A percentile compares a stretch with the other conserved stretches of the same genome.
Evolutionary conservation across 352 stramenopile genomes (phyloP).

Genomic region (Pythium sp.): DNA sequence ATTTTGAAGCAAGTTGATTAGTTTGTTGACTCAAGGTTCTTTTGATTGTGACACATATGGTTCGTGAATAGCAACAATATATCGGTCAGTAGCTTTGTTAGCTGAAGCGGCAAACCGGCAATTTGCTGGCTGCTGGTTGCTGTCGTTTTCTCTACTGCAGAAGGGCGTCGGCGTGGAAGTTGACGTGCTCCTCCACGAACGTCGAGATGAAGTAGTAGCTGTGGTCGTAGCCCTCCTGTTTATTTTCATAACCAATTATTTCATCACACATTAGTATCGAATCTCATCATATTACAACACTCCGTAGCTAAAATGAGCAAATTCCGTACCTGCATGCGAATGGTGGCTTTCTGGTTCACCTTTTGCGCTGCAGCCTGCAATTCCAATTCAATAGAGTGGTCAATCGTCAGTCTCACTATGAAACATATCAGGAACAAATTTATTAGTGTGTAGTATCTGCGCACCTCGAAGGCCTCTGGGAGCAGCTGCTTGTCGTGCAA

Average conservation of each 20-base stretch:
- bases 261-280: background rate
- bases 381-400: background rate
- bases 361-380: slow-evolving; percentile 63
- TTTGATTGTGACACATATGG: background rate
- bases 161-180: slow-evolving; percentile 90
- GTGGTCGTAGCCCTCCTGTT: slow-evolving; percentile 94
- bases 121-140: background rate
- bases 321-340: slow-evolving; percentile 61
- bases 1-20: slow-evolving; percentile 4
- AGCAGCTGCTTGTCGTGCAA: slow-evolving; percentile 89
- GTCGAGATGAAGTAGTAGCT: slow-evolving; percentile 97
- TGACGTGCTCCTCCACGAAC: slow-evolving; percentile 95
- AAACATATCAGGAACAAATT: background rate
- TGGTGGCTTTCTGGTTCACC: slow-evolving; percentile 76
- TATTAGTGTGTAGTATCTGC: background rate
- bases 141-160: slow-evolving; percentile 29
- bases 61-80: background rate
- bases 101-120: background rate
- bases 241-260: background rate
- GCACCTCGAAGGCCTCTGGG: slow-evolving; percentile 83
- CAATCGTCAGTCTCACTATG: background rate
- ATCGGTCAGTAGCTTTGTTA: too few relatives aligned
- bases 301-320: background rate
- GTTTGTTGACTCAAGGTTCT: background rate
- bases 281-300: background rate